Base-by-base conservation (phyloP, 257 asterid genomes). In the Forsythia viridissima region DNA sequence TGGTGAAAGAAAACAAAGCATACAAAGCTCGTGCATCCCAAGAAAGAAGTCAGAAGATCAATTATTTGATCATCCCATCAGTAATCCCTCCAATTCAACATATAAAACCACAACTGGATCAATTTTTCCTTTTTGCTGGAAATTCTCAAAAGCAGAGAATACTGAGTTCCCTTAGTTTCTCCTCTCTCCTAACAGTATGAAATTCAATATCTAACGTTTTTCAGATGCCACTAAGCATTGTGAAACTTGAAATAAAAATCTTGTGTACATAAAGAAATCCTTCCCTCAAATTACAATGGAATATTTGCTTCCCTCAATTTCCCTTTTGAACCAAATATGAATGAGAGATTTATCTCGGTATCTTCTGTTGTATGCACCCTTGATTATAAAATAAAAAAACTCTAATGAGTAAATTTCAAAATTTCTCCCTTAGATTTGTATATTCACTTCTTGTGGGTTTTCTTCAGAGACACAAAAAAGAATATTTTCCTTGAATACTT, bases 1-100 rank as follows among this genome's bases (percentile, higher is more conserved):
- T 15, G 55, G 74, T 20, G 7, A 11, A 40, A 44, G 24, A 18
- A 37, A n/a, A 51, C 20, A 39, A 12, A 68, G 55, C 68, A 59
- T 41, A 40, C 15, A 66, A 30, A 36, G 8, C 11, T 12, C 61
- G 38, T 15, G 71, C 30, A 70, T 39, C 24, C 57, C 57, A 48
- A 16, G 18, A 52, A 63, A 61, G 3, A 73, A 3, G 24, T 73
- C 40, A 12, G 41, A 38, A 68, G 63, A 72, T 46, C 46, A 51
- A 71, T 72, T 65, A 11, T 39, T 36, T 48, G 39, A 40, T 83
- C 71, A 38, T 10, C 13, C 40, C 46, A 68, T 72, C 66, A 73
- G 36, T 69, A 16, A 43, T 52, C 63, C 55, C 18, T 46, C 55
- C 55, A 46, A 46, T 46, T 46, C 55, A 3, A 48, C 18, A 48